Evolutionary conservation across 1,139 yeast species (phyloP).

Genomic region (Ogataea hybrid): DNA sequence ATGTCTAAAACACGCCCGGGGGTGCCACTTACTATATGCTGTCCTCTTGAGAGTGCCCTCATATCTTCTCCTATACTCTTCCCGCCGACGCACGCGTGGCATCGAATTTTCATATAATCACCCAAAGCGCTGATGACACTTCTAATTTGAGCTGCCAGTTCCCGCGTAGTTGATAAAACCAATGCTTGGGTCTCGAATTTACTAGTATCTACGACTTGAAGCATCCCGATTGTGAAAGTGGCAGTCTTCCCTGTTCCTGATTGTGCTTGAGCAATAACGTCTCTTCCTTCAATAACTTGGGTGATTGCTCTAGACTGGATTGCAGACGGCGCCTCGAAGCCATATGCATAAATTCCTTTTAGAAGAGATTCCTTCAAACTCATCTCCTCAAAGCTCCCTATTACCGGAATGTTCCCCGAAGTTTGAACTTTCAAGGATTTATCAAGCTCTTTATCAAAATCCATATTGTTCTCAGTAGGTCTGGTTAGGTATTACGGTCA

Average conservation of each 20-base stretch:
- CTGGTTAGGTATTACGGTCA: no score
- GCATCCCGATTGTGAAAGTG: constrained; percentile 88
- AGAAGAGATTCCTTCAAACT: constrained; percentile 54
- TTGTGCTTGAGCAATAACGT: constrained; percentile 96
- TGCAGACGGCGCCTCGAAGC: constrained; percentile 93
- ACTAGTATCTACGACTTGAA: constrained; percentile 72
- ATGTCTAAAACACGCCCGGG: constrained; percentile 94
- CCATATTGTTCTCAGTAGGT: constrained; percentile 32
- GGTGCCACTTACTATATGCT: constrained; percentile 94
- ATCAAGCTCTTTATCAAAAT: constrained; percentile 59
- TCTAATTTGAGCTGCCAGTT: constrained; percentile 86
- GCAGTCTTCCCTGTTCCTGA: constrained; percentile 99
- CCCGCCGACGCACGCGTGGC: constrained; percentile 95
- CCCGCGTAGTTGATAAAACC: constrained; percentile 94
- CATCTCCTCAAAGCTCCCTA: constrained; percentile 80
- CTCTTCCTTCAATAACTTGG: constrained; percentile 88
- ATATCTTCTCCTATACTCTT: constrained; percentile 80
- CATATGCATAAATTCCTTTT: constrained; percentile 83
- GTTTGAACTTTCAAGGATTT: constrained; percentile 58
- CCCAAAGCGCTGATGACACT: constrained; percentile 83
- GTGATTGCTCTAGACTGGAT: constrained; percentile 93
- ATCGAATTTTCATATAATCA: constrained; percentile 76
- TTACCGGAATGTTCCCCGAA: constrained; percentile 60
- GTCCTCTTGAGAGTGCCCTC: constrained; percentile 69
- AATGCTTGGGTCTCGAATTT: constrained; percentile 76